These are phyloP conservation scores for Penicillium psychrosexuale DNA, from an alignment of 2,329 filamentous ascomycete species.

Conservation along the genomic window DNA sequence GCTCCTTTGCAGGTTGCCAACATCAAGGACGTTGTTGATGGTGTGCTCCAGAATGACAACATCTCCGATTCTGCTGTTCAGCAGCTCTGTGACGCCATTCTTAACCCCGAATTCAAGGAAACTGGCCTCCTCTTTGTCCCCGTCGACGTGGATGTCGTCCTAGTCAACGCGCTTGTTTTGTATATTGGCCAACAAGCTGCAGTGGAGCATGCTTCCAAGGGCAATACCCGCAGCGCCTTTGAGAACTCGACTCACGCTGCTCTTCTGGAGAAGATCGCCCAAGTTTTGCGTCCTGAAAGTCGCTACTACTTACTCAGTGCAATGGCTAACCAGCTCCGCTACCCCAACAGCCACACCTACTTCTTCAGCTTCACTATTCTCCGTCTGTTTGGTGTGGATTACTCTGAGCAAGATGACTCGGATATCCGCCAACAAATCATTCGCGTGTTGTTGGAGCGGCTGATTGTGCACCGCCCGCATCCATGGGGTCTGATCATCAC, in stretches of 20 bases:
- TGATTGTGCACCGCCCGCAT: slow-evolving; percentile 86
- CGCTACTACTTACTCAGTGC: slow-evolving; percentile 81
- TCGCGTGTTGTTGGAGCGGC: slow-evolving; percentile 79
- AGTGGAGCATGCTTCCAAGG: slow-evolving; percentile 55
- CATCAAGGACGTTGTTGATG: slow-evolving; percentile 55
- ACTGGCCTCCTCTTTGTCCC: slow-evolving; percentile 65
- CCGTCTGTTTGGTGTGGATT: slow-evolving; percentile 76
- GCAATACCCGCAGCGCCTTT: slow-evolving; percentile 58
- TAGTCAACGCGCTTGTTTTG: slow-evolving; percentile 79
- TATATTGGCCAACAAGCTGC: slow-evolving; percentile 76
- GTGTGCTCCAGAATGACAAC: slow-evolving; percentile 54
- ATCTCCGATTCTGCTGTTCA: slow-evolving; percentile 68
- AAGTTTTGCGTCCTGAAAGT: slow-evolving; percentile 70
- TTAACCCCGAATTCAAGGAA: slow-evolving; percentile 55
- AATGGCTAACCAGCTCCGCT: slow-evolving; percentile 88
- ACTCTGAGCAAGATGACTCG: slow-evolving; percentile 65
- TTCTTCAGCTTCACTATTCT: slow-evolving; percentile 87
- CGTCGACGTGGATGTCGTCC: slow-evolving; percentile 64
- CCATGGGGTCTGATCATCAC: slow-evolving; percentile 93
- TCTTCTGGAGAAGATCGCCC: slow-evolving; percentile 71
- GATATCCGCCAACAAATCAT: slow-evolving; percentile 89
- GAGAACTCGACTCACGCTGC: slow-evolving; percentile 66
- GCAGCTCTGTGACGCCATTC: slow-evolving; percentile 71
- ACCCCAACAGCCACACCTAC: slow-evolving; percentile 82
- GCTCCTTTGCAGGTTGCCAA: slow-evolving; percentile 47